These are phyloP conservation scores for Blastomyces percursus DNA, from an alignment of 2,329 filamentous ascomycete genomes.

Conservation along the genomic window DNA sequence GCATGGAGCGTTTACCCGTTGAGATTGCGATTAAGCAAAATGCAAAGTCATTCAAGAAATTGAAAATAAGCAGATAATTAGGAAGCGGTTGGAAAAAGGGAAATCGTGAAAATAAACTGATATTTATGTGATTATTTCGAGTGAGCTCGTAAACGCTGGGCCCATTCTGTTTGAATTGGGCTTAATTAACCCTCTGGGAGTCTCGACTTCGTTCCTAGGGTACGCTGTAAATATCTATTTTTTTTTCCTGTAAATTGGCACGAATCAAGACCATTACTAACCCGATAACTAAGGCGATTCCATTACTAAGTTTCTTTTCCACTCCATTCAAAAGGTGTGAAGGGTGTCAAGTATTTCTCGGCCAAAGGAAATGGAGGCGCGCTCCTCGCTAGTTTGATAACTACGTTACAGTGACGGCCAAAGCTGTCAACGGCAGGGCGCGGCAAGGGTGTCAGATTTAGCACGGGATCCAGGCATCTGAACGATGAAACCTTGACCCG, in stretches of 20 bases:
- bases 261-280: background rate
- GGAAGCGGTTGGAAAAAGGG: background rate
- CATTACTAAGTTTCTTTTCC: background rate
- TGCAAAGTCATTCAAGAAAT: slow-evolving; percentile 43
- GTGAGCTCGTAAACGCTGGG: too few relatives aligned
- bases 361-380: background rate
- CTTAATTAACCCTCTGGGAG: background rate
- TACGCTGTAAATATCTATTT: too few relatives aligned
- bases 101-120: background rate
- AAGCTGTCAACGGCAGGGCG: background rate
- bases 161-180: too few relatives aligned
- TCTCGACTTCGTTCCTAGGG: too few relatives aligned
- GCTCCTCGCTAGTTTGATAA: background rate
- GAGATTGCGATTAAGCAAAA: slow-evolving; percentile 54
- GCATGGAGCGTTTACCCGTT: slow-evolving; percentile 58
- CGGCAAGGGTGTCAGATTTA: background rate
- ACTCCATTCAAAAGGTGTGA: background rate
- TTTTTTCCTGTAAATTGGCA: background rate
- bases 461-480: background rate
- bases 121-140: background rate
- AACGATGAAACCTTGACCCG: background rate
- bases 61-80: slow-evolving; percentile 1
- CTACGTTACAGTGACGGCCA: too few relatives aligned
- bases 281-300: background rate
- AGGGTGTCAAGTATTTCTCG: background rate